Evolutionary conservation across 805 yeast species (phyloP), one percentile per base, ranked within the genome.

Genomic region (Myxozyma mucilagina): DNA sequence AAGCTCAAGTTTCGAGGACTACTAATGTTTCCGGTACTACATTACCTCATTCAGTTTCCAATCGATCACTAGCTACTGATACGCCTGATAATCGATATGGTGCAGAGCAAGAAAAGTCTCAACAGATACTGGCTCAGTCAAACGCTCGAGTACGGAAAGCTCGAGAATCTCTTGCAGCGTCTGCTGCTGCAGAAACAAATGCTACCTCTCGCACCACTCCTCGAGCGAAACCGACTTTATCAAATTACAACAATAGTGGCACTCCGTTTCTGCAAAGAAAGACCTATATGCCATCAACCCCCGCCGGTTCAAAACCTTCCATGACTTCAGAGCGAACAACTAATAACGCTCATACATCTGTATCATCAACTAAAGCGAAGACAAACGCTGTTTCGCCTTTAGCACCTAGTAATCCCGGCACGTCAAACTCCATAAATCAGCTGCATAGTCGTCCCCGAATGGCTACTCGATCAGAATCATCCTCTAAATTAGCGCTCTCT

Each of bases 131-230:
- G 14, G 57, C 50, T 8, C 57, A 36, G n/a, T 49, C 64, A 35
- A 59, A 56, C 13, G 64, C 51, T 29, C 41, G 60, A 18, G 49
- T 60, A 29, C 31, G 50, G 9, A 39, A 47, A 38, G 60, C 58
- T 3, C 47, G 64, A 18, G 57, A 50, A 24, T 60, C 64, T 13
- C 51, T 60, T 7, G 63, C 56, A 3, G 56, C 53, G 24, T 41
- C 43, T n/a, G 24, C 43, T 7, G 41, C 38, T 18, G 43, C 41
- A 7, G 50, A 43, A 35, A 31, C 56, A 9, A 31, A 13, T 6
- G 41, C 39, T 20, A 29, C 32, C 8, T 16, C 50, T 24, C 50
- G 48, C 13, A 13, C 49, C 31, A 20, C 39, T 34, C 13, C 34
- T 16, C 47, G 29, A 11, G n/a, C 50, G 10, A 18, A n/a, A 53